These are phyloP conservation scores for Trametes polyzona DNA, from an alignment of 1,284 basidiomycete genomes.

Conservation along the genomic window DNA sequence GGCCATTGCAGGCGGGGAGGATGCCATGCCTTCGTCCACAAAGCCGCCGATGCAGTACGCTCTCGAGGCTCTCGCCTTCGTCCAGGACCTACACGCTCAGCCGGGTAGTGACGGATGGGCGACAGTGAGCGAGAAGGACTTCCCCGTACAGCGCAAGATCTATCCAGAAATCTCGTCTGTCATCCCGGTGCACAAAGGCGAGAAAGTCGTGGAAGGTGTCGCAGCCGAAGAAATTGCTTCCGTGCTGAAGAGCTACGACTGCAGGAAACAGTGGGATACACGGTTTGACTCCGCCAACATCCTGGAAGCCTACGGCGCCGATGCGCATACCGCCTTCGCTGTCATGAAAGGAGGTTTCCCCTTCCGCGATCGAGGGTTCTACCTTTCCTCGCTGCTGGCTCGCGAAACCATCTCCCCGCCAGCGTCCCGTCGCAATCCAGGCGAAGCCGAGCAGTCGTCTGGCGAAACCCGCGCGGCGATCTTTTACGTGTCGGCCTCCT, in stretches of 20 bases:
- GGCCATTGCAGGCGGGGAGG: constrained; percentile 45
- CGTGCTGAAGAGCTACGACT: constrained; percentile 72
- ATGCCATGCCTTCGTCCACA: constrained; percentile 50
- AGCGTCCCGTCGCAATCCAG: constrained; percentile 30
- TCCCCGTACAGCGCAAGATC: constrained; percentile 79
- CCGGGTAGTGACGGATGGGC: constrained; percentile 81
- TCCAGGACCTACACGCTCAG: constrained; percentile 73
- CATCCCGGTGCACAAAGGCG: constrained; percentile 87
- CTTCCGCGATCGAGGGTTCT: constrained; percentile 89
- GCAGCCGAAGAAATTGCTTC: constrained; percentile 90
- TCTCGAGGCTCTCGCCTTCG: constrained; percentile 79
- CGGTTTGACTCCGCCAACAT: constrained; percentile 71
- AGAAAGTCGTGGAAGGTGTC: constrained; percentile 93
- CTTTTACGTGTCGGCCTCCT: constrained; percentile 79
- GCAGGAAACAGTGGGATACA: constrained; percentile 85
- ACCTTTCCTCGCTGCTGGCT: constrained; percentile 78
- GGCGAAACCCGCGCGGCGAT: constrained; percentile 54
- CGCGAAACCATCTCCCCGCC: constrained; percentile 49
- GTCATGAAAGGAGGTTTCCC: constrained; percentile 84
- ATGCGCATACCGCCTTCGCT: constrained; percentile 70
- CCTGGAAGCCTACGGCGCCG: constrained; percentile 84
- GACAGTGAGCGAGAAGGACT: constrained; percentile 78
- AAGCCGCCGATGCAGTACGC: constrained; percentile 77
- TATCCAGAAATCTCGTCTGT: constrained; percentile 79
- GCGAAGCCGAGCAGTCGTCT: constrained; percentile 34